These are phyloP conservation scores for Adansonia grandidieri DNA, from an alignment of 441 rosid genomes.

Conservation along the genomic window DNA sequence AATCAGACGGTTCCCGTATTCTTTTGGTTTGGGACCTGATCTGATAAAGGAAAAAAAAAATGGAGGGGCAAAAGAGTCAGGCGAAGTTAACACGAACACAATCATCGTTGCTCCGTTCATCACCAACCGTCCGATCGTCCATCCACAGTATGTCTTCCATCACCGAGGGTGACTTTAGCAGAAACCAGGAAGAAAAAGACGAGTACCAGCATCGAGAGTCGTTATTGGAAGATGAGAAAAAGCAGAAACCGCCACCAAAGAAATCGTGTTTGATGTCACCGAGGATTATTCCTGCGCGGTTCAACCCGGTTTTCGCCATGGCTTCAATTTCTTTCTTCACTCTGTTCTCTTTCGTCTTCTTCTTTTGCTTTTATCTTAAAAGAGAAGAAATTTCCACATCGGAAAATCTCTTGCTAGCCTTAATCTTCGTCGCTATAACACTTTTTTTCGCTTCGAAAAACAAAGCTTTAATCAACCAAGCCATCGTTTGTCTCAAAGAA, in stretches of 20 bases:
- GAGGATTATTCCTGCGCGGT: slow-evolving; percentile 47
- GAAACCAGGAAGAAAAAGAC: slow-evolving; percentile 27
- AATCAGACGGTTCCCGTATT: slow-evolving; percentile 31
- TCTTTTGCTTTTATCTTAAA: slow-evolving; percentile 51
- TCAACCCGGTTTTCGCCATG: slow-evolving; percentile 53
- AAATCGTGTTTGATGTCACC: slow-evolving; percentile 46
- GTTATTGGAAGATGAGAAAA: slow-evolving; percentile 43
- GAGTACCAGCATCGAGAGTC: slow-evolving; percentile 37
- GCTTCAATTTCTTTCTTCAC: slow-evolving; percentile 52
- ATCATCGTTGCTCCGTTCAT: slow-evolving; percentile 80
- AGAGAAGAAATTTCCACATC: slow-evolving; percentile 72
- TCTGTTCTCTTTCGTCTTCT: slow-evolving; percentile 43
- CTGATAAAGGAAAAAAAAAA: not conserved
- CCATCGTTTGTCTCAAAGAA: slow-evolving; percentile 40
- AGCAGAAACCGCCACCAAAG: slow-evolving; percentile 39
- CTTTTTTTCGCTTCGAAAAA: slow-evolving; percentile 78
- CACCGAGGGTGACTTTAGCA: slow-evolving; percentile 50
- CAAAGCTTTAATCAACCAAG: slow-evolving; percentile 56
- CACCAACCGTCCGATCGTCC: slow-evolving; percentile 82
- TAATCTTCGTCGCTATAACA: slow-evolving; percentile 71
- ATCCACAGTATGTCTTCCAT: slow-evolving; percentile 72
- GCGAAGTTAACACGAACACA: slow-evolving; percentile 71
- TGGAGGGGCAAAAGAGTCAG: slow-evolving; percentile 69
- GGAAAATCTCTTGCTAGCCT: slow-evolving; percentile 73
- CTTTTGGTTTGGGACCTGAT: slow-evolving; percentile 21